These are phyloP conservation scores for Ajuga chamaepitys DNA, from an alignment of 257 asterid species.

Conservation along the genomic window DNA sequence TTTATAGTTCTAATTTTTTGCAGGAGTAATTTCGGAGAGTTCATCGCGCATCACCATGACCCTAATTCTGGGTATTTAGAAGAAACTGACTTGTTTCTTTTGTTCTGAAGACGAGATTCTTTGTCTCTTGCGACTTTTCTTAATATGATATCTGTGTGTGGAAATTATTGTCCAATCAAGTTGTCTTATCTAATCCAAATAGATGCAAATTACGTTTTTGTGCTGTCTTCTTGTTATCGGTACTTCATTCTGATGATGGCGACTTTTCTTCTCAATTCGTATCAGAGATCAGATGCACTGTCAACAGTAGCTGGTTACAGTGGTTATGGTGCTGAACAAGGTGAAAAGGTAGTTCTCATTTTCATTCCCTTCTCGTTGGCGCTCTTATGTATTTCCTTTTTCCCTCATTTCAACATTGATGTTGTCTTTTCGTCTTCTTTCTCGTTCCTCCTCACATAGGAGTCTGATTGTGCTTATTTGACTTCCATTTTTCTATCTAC, in stretches of 20 bases:
- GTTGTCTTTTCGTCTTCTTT: constrained; percentile 3
- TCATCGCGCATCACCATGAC: not conserved
- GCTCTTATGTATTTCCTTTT: not conserved
- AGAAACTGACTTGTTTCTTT: not conserved
- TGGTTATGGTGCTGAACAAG: constrained; percentile 99
- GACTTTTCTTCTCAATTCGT: constrained; percentile 3
- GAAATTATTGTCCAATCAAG: not conserved
- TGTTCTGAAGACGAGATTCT: not conserved
- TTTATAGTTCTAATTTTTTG: not conserved
- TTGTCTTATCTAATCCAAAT: constrained; percentile 3
- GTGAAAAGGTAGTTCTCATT: constrained; percentile 59
- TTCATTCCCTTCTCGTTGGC: not conserved
- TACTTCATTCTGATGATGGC: not conserved
- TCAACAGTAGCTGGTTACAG: constrained; percentile 83
- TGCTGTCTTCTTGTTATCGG: not conserved
- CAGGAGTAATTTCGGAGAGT: not conserved
- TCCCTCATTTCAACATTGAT: not conserved
- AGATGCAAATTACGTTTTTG: not conserved
- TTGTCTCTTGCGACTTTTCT: not conserved
- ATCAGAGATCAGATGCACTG: constrained; percentile 62
- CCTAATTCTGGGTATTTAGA: not conserved
- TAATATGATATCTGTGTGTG: not conserved
- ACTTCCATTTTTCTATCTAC: not conserved
- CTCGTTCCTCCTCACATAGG: not conserved
- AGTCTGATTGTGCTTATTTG: not conserved